Percentiles rank a stretch among this genome's conserved stretches.
These are phyloP conservation scores for Phytophthora tubulina DNA, from an alignment of 352 stramenopile genomes.

Conservation along the genomic window DNA sequence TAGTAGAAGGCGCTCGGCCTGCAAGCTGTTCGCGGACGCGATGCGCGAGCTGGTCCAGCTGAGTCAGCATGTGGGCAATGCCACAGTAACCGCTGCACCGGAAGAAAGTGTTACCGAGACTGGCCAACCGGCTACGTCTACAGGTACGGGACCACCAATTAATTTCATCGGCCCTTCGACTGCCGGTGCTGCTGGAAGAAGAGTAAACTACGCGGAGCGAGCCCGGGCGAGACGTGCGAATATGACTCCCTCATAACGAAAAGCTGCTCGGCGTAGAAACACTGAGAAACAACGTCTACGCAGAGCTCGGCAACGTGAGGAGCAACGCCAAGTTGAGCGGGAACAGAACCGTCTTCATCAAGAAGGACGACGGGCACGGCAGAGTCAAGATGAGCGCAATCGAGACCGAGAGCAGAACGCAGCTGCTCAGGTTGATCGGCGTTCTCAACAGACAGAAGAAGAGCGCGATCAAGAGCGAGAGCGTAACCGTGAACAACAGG, in stretches of 20 bases:
- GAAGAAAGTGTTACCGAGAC: too few relatives aligned
- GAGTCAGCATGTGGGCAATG: neutral
- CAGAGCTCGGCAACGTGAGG: neutral
- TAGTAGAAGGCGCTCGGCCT: neutral
- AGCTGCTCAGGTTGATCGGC: too few relatives aligned
- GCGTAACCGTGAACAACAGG: too few relatives aligned
- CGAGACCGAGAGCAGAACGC: too few relatives aligned
- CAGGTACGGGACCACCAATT: too few relatives aligned
- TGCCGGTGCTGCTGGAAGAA: neutral
- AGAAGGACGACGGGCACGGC: too few relatives aligned
- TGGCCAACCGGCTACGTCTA: too few relatives aligned
- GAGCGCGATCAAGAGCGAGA: too few relatives aligned
- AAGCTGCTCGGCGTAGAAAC: neutral
- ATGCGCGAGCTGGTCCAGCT: neutral
- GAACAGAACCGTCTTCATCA: neutral
- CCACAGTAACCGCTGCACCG: too few relatives aligned
- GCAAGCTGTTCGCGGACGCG: neutral
- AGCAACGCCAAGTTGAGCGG: neutral
- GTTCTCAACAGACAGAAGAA: too few relatives aligned
- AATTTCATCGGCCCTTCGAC: too few relatives aligned
- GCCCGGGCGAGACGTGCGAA: neutral
- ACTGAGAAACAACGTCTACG: neutral
- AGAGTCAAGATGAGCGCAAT: neutral
- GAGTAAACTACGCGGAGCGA: neutral
- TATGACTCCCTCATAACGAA: neutral